Conservation (phyloP, 2,329 filamentous ascomycete genomes). For the Xylaria sp. region DNA sequence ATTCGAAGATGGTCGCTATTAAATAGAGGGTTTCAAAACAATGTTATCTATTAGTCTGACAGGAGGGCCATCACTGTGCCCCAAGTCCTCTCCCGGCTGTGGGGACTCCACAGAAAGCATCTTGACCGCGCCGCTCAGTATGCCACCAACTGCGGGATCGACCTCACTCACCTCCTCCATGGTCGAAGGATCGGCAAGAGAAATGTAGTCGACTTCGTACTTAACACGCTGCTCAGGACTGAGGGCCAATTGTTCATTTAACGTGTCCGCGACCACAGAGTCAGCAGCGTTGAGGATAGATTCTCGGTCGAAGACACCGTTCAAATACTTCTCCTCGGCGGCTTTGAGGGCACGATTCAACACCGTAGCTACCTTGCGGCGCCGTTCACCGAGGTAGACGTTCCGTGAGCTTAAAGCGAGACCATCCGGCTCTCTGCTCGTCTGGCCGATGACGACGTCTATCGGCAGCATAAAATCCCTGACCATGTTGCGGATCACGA, state of each 20-base stretch:
- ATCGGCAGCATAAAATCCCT: slow-evolving; percentile 85
- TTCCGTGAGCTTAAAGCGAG: slow-evolving; percentile 93
- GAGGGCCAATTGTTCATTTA: slow-evolving; percentile 71
- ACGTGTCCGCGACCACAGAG: slow-evolving; percentile 63
- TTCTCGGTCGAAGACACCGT: slow-evolving; percentile 63
- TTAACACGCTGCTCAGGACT: slow-evolving; percentile 68
- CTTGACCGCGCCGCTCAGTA: slow-evolving; percentile 90
- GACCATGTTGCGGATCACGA: slow-evolving; percentile 87
- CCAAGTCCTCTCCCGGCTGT: slow-evolving; percentile 77
- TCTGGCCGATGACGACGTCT: slow-evolving; percentile 77
- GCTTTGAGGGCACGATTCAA: slow-evolving; percentile 75
- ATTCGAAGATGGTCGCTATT: not conserved
- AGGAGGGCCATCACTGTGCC: slow-evolving; percentile 74
- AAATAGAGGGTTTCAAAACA: slow-evolving; percentile 64
- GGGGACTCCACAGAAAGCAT: slow-evolving; percentile 84
- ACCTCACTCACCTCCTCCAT: slow-evolving; percentile 81
- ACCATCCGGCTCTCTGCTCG: slow-evolving; percentile 80
- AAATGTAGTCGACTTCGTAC: slow-evolving; percentile 93
- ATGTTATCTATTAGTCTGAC: slow-evolving; percentile 97
- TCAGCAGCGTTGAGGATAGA: slow-evolving; percentile 79
- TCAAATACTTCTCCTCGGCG: slow-evolving; percentile 73
- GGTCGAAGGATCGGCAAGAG: slow-evolving; percentile 84
- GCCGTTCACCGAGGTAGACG: slow-evolving; percentile 83
- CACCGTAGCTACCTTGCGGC: slow-evolving; percentile 77
- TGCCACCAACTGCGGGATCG: slow-evolving; percentile 76